A percentile compares a stretch with the other conserved stretches of the same genome.
Evolutionary conservation across 768 basidiomycete genomes (phyloP).

Genomic region (Lentinus brumalis): DNA sequence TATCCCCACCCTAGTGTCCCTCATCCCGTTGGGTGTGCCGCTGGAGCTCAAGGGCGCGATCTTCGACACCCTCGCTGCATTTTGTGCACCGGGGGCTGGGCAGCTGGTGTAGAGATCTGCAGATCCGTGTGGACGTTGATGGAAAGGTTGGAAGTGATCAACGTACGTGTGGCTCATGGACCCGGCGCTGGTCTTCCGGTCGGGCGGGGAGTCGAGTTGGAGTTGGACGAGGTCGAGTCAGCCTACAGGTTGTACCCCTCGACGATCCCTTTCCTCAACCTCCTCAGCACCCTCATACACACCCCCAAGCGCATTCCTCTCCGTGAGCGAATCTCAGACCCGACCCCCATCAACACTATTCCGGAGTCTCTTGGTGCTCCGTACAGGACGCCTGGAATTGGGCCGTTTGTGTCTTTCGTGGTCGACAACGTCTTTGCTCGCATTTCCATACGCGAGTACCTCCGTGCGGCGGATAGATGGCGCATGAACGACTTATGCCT

Average conservation of each 20-base stretch:
- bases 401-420: slow-evolving; percentile 83
- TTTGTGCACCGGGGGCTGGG: slow-evolving; percentile 82
- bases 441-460: slow-evolving; percentile 74
- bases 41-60: slow-evolving; percentile 89
- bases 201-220: slow-evolving; percentile 80
- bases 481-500: slow-evolving; percentile 83
- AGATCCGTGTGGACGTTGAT: slow-evolving; percentile 81
- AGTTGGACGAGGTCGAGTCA: slow-evolving; percentile 87
- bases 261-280: slow-evolving; percentile 83
- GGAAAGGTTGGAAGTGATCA: slow-evolving; percentile 84
- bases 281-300: slow-evolving; percentile 83
- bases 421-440: slow-evolving; percentile 87
- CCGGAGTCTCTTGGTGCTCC: slow-evolving; percentile 81
- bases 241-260: slow-evolving; percentile 79
- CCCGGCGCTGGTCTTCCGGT: slow-evolving; percentile 51
- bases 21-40: slow-evolving; percentile 80
- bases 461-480: slow-evolving; percentile 79
- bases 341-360: slow-evolving; percentile 69
- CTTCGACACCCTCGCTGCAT: slow-evolving; percentile 79
- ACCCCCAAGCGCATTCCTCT: slow-evolving; percentile 73
- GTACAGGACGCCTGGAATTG: slow-evolving; percentile 78
- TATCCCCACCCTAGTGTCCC: slow-evolving; percentile 74
- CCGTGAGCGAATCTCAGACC: slow-evolving; percentile 58
- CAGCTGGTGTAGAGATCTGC: slow-evolving; percentile 75
- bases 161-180: slow-evolving; percentile 55